phyloP scores from a whole-genome alignment of 1,284 basidiomycete genomes.

The Rhodotorula sp. region DNA sequence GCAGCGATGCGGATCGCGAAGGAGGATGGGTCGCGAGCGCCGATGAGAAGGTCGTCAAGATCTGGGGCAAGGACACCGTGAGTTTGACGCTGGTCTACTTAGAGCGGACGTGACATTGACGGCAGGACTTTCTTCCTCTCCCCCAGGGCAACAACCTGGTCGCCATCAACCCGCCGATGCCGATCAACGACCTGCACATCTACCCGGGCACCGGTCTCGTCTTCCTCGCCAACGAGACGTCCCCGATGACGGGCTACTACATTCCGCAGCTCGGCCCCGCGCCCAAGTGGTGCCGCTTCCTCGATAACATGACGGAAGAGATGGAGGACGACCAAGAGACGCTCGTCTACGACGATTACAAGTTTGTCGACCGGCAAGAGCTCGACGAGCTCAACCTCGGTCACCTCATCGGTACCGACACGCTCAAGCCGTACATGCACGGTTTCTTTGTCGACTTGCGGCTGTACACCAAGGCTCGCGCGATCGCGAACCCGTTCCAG shows the following conservation, averaged over 20 bases:
- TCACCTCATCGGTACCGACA: conserved; percentile 87
- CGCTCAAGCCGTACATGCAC: conserved; percentile 99
- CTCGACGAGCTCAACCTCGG: conserved; percentile 86
- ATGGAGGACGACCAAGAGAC: conserved; percentile 74
- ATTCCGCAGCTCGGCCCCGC: conserved; percentile 95
- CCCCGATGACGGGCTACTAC: conserved; percentile 86
- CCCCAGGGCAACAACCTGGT: conserved; percentile 67
- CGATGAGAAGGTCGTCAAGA: conserved; percentile 92
- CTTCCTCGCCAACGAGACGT: conserved; percentile 86
- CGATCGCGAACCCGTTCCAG: conserved; percentile 93
- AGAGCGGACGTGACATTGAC: background rate
- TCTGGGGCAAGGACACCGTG: conserved; percentile 84
- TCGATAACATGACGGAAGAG: conserved; percentile 97
- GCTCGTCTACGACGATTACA: conserved; percentile 87
- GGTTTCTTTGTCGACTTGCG: conserved; percentile 96
- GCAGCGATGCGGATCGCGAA: conserved; percentile 65
- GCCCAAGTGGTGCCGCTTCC: conserved; percentile 93
- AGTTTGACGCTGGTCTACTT: conserved; percentile 46
- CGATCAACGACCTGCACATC: conserved; percentile 86
- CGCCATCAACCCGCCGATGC: conserved; percentile 83
- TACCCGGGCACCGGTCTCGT: conserved; percentile 79
- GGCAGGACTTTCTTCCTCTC: background rate
- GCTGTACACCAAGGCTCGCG: conserved; percentile 90
- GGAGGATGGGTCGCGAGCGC: conserved; percentile 76
- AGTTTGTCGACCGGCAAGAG: conserved; percentile 88